Conservation (phyloP, 1,284 basidiomycete species). For the Pseudozyma hubeiensis region DNA sequence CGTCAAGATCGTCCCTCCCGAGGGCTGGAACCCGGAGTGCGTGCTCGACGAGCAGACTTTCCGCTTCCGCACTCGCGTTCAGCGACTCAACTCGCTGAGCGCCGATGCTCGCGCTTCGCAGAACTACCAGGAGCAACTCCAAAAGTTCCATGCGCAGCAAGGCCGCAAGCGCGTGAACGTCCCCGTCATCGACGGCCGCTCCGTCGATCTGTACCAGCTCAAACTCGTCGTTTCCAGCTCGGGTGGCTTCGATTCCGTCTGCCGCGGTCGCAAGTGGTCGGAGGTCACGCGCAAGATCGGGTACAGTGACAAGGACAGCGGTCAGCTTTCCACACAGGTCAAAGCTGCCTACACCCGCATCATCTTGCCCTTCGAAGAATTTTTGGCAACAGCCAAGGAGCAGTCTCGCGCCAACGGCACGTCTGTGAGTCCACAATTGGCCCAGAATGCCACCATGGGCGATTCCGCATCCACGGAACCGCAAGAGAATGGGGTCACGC, state of each 20-base stretch:
- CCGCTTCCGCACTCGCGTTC: conserved; percentile 93
- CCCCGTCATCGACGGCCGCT: conserved; percentile 89
- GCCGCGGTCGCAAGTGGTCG: conserved; percentile 82
- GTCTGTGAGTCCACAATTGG: conserved; percentile 27
- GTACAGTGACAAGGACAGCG: conserved; percentile 74
- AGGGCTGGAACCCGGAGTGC: conserved; percentile 95
- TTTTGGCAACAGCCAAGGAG: conserved; percentile 73
- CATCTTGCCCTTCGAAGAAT: conserved; percentile 93
- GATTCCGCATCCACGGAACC: conserved; percentile 4
- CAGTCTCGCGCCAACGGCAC: conserved; percentile 39
- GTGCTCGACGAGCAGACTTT: conserved; percentile 91
- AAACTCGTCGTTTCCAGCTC: conserved; percentile 88
- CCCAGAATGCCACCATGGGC: conserved; percentile 31
- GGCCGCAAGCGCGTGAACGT: conserved; percentile 80
- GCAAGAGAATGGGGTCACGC: conserved; percentile 10
- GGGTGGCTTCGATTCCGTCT: conserved; percentile 87
- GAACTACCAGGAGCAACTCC: conserved; percentile 96
- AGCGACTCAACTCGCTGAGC: conserved; percentile 95
- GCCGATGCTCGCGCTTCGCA: conserved; percentile 94
- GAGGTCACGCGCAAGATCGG: conserved; percentile 84
- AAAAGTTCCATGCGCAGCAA: conserved; percentile 72
- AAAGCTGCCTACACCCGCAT: conserved; percentile 90
- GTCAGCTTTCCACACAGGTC: conserved; percentile 85
- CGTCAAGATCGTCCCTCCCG: conserved; percentile 94
- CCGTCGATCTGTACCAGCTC: conserved; percentile 91